phyloP scores from a whole-genome alignment of 225 moss, liverwort and hornwort species.

The Anthoceros angustus region DNA sequence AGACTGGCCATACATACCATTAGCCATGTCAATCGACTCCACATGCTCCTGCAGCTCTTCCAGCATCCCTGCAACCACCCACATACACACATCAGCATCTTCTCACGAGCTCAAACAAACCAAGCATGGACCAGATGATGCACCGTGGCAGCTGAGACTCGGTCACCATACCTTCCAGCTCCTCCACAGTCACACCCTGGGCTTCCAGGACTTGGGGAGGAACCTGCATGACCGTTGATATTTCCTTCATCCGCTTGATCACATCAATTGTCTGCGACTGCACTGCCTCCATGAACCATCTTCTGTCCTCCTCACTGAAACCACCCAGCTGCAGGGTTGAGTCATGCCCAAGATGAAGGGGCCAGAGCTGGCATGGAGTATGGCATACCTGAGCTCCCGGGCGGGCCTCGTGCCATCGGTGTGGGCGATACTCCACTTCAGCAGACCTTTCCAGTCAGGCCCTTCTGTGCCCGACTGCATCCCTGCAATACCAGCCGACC shows the following conservation, averaged over 20 bases:
- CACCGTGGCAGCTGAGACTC: too few species aligned
- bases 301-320: constrained; percentile 60
- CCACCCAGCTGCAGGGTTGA: background rate
- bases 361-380: background rate
- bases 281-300: constrained; percentile 68
- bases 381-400: constrained; percentile 40
- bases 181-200: constrained; percentile 60
- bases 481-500: too few species aligned
- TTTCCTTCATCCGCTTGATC: constrained; percentile 75
- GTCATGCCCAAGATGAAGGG: background rate
- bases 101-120: background rate
- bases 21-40: constrained; percentile 94
- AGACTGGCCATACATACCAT: constrained; percentile 25
- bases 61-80: constrained; percentile 52
- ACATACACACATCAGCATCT: background rate
- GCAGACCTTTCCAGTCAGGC: constrained; percentile 63
- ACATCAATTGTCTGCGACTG: constrained; percentile 52
- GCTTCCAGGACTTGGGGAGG: constrained; percentile 46
- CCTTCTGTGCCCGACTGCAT: constrained; percentile 24
- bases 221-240: constrained; percentile 52
- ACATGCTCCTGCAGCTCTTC: constrained; percentile 96
- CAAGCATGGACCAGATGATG: too few species aligned
- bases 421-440: constrained; percentile 80
- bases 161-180: constrained; percentile 45
- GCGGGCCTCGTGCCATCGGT: constrained; percentile 45